Percentiles rank a stretch among this genome's conserved stretches.
Evolutionary conservation across 208 protist species (phyloP).

Genomic region (Wallacemonas rigidus): DNA sequence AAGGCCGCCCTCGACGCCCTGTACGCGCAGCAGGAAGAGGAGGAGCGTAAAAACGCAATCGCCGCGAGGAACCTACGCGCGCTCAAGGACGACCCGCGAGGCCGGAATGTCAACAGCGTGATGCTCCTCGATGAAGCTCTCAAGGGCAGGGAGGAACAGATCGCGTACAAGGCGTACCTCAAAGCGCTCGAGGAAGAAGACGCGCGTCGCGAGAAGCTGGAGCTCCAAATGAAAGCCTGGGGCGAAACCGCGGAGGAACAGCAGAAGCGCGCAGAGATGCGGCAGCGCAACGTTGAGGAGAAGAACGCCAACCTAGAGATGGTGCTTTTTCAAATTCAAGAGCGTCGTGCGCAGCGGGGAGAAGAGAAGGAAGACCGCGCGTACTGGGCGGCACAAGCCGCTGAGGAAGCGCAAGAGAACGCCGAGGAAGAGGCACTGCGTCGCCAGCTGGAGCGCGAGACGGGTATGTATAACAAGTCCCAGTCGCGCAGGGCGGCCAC

Average conservation of each 20-base stretch:
- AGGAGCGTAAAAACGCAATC: constrained; percentile 49
- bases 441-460: constrained; percentile 31
- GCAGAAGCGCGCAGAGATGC: constrained; percentile 41
- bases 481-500: constrained; percentile 32
- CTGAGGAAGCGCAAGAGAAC: constrained; percentile 66
- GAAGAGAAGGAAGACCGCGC: constrained; percentile 34
- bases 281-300: constrained; percentile 64
- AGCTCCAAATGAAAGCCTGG: constrained; percentile 44
- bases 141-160: constrained; percentile 69
- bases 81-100: constrained; percentile 77
- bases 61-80: constrained; percentile 50
- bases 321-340: constrained; percentile 65
- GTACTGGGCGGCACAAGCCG: constrained; percentile 45
- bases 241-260: constrained; percentile 52
- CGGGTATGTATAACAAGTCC: constrained; percentile 52
- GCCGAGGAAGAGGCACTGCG: constrained; percentile 34
- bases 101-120: constrained; percentile 60
- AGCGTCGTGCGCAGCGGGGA: constrained; percentile 43
- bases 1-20: constrained; percentile 59
- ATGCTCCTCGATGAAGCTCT: constrained; percentile 63
- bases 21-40: constrained; percentile 56
- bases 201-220: constrained; percentile 23
- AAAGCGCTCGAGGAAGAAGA: constrained; percentile 41
- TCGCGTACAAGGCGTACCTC: constrained; percentile 50
- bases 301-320: constrained; percentile 75